Evolutionary conservation across 768 basidiomycete species (phyloP), one percentile per base, ranked within the genome.

Genomic region (Russula olivacea): DNA sequence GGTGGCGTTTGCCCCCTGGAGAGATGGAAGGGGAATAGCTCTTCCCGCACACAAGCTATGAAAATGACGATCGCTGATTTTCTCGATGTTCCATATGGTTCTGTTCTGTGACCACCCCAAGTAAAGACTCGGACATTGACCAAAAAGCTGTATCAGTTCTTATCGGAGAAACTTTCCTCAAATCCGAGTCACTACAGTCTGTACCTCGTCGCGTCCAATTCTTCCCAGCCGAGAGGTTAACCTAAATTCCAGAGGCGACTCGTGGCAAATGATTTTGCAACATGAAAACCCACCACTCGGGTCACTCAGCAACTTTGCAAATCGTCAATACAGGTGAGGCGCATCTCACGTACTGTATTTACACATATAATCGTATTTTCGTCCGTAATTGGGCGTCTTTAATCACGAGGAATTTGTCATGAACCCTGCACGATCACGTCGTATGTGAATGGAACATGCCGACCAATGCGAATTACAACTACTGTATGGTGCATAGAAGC

Each of bases 241-340:
- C 58, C 51, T 58, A 59, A 54, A 48, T 54, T 36, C 17, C n/a
- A 17, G 55, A 51, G 41, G 30, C 28, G 21, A 40, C 41, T 14
- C 55, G n/a, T 34, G 41, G 55, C 43, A 45, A 25, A 25, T 25
- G 21, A 23, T 25, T 17, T 28, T 21, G 25, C 36, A 17, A 19
- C 17, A 25, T 38, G 19, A 38, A n/a, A 17, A 56, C 28, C 15
- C 34, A 14, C 28, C 28, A 7, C 23, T 34, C 52, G 54, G 34
- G 36, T 34, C 53, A 40, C 34, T 48, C 41, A 21, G 17, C 48
- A 49, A 49, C 21, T 34, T 23, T 21, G 30, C 43, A 32, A 19
- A 45, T 45, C 19, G 38, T 43, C 43, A 47, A 14, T 11, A 8
- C 43, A 5, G 21, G 17, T 10, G 48, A 45, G 55, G n/a, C 30